Conservation (phyloP, 1,284 basidiomycete species). For the Irpex lacteus region DNA sequence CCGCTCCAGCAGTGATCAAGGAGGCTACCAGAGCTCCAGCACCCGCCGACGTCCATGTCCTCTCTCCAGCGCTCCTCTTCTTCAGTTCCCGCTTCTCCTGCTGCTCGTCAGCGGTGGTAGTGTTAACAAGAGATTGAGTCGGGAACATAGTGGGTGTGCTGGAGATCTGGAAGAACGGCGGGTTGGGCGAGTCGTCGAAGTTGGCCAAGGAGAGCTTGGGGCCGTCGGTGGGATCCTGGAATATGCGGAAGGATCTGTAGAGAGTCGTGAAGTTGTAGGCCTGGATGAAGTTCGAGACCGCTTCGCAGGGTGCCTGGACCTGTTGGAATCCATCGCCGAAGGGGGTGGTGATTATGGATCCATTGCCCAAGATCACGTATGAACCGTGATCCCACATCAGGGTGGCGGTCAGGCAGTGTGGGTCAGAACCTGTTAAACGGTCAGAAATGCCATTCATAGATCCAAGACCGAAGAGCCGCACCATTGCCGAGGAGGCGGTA, state of each 20-base stretch:
- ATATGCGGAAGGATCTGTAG: constrained; percentile 57
- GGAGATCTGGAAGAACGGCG: constrained; percentile 59
- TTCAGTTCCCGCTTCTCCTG: constrained; percentile 4
- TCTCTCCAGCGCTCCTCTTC: constrained; percentile 12
- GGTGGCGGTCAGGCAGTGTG: constrained; percentile 80
- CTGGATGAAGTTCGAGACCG: constrained; percentile 82
- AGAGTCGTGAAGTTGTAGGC: constrained; percentile 54
- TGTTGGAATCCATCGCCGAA: constrained; percentile 87
- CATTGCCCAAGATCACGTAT: constrained; percentile 66
- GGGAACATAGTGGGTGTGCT: constrained; percentile 67
- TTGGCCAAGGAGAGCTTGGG: constrained; percentile 65
- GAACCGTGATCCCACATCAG: constrained; percentile 87
- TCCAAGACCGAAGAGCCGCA: constrained; percentile 25
- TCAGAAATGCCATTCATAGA: constrained; percentile 6
- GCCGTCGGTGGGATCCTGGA: constrained; percentile 49
- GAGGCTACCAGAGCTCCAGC: constrained; percentile 13
- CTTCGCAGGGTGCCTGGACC: constrained; percentile 87
- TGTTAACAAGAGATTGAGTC: constrained; percentile 48
- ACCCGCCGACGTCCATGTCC: constrained; percentile 14
- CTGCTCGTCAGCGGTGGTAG: constrained; percentile 20
- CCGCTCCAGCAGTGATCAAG: constrained; percentile 10
- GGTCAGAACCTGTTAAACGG: constrained; percentile 52
- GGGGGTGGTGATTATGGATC: constrained; percentile 71
- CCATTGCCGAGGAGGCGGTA: constrained; percentile 87
- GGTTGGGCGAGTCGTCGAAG: constrained; percentile 61